Conservation (phyloP, 148 eudicot genomes). For the Linanthus parryae region DNA sequence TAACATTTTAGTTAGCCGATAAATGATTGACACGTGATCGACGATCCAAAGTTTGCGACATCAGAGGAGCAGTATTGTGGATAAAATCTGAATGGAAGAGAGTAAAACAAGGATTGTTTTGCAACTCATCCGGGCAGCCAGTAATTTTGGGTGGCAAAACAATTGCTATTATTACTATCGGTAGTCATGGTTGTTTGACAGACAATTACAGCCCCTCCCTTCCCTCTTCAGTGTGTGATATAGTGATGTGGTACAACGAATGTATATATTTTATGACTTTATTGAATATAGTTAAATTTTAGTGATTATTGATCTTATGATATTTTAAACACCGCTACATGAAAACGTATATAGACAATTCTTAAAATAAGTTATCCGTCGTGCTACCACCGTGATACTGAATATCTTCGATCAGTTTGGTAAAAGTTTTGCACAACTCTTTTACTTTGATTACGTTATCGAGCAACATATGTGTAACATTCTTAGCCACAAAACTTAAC, state of each 20-base stretch:
- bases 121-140: slow-evolving; percentile 19
- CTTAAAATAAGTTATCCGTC: neutral
- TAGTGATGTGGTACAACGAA: neutral
- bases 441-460: too few relatives aligned
- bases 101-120: slow-evolving; percentile 22
- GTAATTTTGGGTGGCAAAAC: neutral
- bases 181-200: neutral
- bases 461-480: too few relatives aligned
- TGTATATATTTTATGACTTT: neutral
- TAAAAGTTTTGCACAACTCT: too few relatives aligned
- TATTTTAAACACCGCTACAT: neutral
- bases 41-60: slow-evolving; percentile 24
- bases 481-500: too few relatives aligned
- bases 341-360: neutral
- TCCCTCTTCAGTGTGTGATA: neutral
- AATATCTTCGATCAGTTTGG: too few relatives aligned
- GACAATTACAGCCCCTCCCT: neutral
- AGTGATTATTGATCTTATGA: neutral
- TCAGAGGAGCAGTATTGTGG: slow-evolving; percentile 5
- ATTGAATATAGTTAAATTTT: neutral
- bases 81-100: slow-evolving; percentile 12
- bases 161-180: neutral
- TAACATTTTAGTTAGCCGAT: slow-evolving; percentile 10
- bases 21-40: slow-evolving; percentile 33
- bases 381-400: too few relatives aligned